Evolutionary conservation across 163 green algal genomes (phyloP), one percentile per base, ranked within the genome.

Genomic region (Scenedesmus sp.): DNA sequence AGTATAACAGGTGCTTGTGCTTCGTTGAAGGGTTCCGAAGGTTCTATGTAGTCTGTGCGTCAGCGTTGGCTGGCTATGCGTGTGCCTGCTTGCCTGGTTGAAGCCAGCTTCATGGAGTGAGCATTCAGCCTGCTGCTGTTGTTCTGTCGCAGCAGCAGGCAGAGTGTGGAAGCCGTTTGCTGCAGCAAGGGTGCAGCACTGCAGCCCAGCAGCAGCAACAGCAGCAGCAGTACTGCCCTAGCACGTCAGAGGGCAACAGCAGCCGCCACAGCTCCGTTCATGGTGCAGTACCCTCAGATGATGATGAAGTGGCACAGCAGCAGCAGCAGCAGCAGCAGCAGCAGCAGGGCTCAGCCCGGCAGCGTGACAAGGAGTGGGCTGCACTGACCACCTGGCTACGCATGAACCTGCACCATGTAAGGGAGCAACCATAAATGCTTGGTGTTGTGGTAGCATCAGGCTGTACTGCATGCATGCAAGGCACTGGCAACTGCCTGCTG

Each of bases 361-460:
- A 93, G 65, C 42, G 91, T 0, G 91, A 94, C 68, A 94, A 94
- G 72, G 92, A 95, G 49, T 96, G 93, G 93, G 94, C 94, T 1
- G 94, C 94, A 0, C 84, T 96, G 2, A 96, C 94, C 0, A 96
- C 94, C 0, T 96, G 94, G 94, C 92, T 96, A 42, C 88, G 94
- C 20, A 96, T 96, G 94, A 94, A 94, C 80, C 86, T 94, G 35
- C 93, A 95, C 79, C 78, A 87, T 76, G 81, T 86, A 61, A 72
- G 78, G 56, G 33, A 40, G 46, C n/a, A n/a, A n/a, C n/a, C n/a
- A n/a, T n/a, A n/a, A n/a, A n/a, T n/a, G n/a, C n/a, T n/a, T n/a
- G n/a, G n/a, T n/a, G n/a, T n/a, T n/a, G n/a, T n/a, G n/a, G n/a
- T n/a, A n/a, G n/a, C n/a, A n/a, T 43, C 46, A 43, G 70, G 80